Evolutionary conservation across 345 rosid species (phyloP).

Genomic region (Passiflora organensis): DNA sequence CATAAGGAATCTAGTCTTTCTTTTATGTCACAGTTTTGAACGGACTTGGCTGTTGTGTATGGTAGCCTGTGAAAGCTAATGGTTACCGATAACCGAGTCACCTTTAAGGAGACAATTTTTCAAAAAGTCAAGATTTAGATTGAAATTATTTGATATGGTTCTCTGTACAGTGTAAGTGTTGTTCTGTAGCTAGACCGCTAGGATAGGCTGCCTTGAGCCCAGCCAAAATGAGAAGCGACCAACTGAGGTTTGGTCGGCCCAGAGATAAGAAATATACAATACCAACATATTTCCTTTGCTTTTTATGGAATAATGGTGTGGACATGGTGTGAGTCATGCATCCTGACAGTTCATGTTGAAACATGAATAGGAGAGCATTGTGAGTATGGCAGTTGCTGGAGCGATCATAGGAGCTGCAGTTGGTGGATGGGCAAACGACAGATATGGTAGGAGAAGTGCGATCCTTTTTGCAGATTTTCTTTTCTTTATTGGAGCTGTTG

Average conservation of each 20-base stretch:
- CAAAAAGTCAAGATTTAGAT: too few relatives aligned
- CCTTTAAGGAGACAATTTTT: too few relatives aligned
- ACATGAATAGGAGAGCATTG: constrained; percentile 65
- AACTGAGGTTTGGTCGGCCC: too few relatives aligned
- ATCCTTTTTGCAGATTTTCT: constrained; percentile 65
- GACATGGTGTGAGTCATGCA: too few relatives aligned
- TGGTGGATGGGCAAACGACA: constrained; percentile 83
- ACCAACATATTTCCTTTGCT: too few relatives aligned
- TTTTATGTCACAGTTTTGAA: not conserved
- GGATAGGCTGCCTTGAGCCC: too few relatives aligned
- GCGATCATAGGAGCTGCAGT: constrained; percentile 79
- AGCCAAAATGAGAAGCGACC: too few relatives aligned
- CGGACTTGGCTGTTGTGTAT: not conserved
- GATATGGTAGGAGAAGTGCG: constrained; percentile 53
- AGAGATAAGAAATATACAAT: too few relatives aligned
- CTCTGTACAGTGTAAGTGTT: not conserved
- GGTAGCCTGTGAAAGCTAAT: too few relatives aligned
- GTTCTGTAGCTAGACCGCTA: too few relatives aligned
- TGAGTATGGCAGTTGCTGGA: constrained; percentile 89
- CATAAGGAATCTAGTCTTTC: not conserved
- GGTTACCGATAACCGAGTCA: too few relatives aligned
- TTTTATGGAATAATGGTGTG: too few relatives aligned
- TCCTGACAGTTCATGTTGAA: not conserved
- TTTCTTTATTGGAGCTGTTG: constrained; percentile 62
- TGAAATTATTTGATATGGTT: not conserved